Conservation (phyloP, 768 basidiomycete genomes). For the Filobasidium floriforme region DNA sequence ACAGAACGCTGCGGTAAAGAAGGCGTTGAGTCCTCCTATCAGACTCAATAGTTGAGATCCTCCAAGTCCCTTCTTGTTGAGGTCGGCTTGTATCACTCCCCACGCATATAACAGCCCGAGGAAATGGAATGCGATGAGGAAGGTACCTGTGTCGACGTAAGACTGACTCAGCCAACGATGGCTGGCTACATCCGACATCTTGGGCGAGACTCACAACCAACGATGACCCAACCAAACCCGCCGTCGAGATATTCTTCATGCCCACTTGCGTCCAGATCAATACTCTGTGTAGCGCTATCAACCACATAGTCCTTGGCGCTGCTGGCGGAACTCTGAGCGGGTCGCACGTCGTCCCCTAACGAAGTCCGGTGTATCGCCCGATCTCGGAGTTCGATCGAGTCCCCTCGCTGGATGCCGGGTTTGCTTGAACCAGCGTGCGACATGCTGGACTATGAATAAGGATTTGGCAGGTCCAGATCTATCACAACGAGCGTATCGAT, state of each 20-base stretch:
- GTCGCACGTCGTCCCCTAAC: neutral
- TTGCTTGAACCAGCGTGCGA: no score
- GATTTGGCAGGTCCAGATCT: no score
- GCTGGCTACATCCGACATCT: neutral
- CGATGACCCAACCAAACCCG: slow-evolving; percentile 18
- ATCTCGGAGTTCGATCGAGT: neutral
- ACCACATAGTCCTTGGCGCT: neutral
- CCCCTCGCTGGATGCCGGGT: neutral
- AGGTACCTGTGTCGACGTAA: slow-evolving; percentile 11
- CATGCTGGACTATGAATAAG: no score
- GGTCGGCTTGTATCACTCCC: slow-evolving; percentile 28
- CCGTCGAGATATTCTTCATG: slow-evolving; percentile 16
- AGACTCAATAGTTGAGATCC: slow-evolving; percentile 20
- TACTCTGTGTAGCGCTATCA: neutral
- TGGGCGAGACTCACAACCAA: neutral
- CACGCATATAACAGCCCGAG: slow-evolving; percentile 25
- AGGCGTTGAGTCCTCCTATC: slow-evolving; percentile 23
- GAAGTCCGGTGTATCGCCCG: neutral
- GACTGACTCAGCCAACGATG: neutral
- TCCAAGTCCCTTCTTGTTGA: slow-evolving; percentile 18
- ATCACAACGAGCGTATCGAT: no score
- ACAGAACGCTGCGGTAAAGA: slow-evolving; percentile 22
- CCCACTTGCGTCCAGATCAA: neutral
- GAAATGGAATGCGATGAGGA: slow-evolving; percentile 19
- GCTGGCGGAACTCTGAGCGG: neutral